These are phyloP conservation scores for Ceratocystis cacaofunesta DNA, from an alignment of 2,329 filamentous ascomycete genomes.

Conservation along the genomic window DNA sequence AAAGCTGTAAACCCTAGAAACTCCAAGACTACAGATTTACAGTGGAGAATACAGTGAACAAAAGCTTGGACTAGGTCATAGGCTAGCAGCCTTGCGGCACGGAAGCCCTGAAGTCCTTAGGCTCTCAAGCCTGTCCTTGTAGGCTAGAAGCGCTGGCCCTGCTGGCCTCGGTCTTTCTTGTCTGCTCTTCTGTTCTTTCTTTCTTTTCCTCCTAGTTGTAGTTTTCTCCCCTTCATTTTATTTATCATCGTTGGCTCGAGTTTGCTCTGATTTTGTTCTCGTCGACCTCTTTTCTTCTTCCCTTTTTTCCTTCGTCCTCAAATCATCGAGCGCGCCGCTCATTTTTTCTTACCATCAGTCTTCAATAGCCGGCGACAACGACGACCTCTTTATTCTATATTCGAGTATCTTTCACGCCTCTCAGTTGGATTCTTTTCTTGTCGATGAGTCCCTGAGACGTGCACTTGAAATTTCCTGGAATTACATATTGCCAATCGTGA, in stretches of 20 bases:
- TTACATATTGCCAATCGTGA: neutral
- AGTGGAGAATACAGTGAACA: neutral
- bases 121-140: neutral
- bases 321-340: neutral
- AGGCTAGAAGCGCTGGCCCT: neutral
- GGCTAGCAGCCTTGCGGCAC: neutral
- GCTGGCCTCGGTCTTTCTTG: neutral
- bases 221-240: neutral
- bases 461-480: neutral
- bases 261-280: neutral
- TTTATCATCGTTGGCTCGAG: neutral
- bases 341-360: neutral
- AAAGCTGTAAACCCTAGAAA: neutral
- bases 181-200: neutral
- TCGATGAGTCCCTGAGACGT: neutral
- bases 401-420: neutral
- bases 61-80: neutral
- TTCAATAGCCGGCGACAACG: neutral
- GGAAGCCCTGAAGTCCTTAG: neutral
- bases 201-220: neutral
- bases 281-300: neutral
- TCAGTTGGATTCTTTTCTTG: neutral
- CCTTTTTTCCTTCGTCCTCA: neutral
- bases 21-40: too few relatives aligned
- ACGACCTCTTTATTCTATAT: slow-evolving; percentile 4